These are phyloP conservation scores for Fusarium tjaetaba DNA, from an alignment of 2,329 filamentous ascomycete species.

Conservation along the genomic window DNA sequence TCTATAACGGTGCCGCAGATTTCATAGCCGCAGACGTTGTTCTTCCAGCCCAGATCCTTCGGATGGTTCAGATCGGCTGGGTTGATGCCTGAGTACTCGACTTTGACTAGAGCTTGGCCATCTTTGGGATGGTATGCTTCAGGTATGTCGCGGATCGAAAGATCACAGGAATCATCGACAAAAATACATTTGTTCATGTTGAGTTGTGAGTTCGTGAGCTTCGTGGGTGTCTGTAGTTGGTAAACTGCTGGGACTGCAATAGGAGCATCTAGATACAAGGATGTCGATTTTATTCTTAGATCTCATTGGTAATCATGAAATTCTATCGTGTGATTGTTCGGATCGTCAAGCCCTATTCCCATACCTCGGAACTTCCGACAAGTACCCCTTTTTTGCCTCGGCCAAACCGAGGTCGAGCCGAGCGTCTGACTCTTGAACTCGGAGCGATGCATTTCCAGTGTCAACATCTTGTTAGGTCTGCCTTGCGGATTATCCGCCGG, in stretches of 20 bases:
- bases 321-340: accelerated
- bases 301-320: accelerated
- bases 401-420: neutral
- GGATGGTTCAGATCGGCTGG: neutral
- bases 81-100: neutral
- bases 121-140: neutral
- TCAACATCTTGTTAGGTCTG: too few relatives aligned
- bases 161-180: neutral
- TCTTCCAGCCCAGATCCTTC: neutral
- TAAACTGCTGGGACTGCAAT: accelerated
- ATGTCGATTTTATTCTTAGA: neutral
- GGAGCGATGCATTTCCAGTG: neutral
- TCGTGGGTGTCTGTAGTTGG: too few relatives aligned
- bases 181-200: neutral
- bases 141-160: neutral
- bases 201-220: neutral
- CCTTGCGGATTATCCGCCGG: neutral
- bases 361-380: neutral
- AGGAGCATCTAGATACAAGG: neutral
- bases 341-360: accelerated
- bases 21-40: neutral
- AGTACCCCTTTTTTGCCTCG: neutral
- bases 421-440: neutral
- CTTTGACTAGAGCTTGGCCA: neutral
- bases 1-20: neutral